Conservation (phyloP, 345 rosid genomes). For the Dimocarpus longan region DNA sequence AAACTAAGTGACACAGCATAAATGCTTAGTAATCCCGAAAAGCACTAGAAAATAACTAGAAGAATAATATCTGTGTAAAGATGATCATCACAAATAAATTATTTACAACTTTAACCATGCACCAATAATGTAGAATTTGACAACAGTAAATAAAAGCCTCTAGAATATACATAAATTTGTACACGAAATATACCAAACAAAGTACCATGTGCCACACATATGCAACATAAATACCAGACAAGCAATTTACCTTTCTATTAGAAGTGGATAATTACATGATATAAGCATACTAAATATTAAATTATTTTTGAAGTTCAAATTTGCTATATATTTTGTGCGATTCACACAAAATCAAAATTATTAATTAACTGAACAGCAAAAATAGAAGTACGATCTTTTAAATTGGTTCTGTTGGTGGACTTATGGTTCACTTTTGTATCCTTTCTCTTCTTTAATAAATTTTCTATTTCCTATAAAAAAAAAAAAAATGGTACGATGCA, state of each 20-base stretch:
- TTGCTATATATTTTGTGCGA: not conserved
- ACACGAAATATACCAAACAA: not conserved
- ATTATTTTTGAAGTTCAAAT: not conserved
- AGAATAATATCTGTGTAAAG: no score
- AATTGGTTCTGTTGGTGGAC: not conserved
- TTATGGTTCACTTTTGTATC: no score
- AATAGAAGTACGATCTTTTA: not conserved
- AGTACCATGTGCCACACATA: not conserved
- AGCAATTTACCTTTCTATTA: not conserved
- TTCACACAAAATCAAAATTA: not conserved
- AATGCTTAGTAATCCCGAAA: no score
- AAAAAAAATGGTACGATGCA: not conserved
- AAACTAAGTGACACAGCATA: no score
- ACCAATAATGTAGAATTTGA: no score
- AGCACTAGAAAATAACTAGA: no score
- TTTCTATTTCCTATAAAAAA: no score
- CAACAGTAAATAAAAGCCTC: no score
- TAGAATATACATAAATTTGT: not conserved
- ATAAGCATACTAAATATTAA: not conserved
- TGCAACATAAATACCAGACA: not conserved
- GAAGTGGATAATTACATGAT: not conserved
- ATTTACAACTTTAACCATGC: no score
- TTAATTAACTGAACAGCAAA: not conserved
- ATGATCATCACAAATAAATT: no score
- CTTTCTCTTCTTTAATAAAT: no score